These are phyloP conservation scores for Plasmopara viticola DNA, from an alignment of 352 stramenopile genomes.

Conservation along the genomic window DNA sequence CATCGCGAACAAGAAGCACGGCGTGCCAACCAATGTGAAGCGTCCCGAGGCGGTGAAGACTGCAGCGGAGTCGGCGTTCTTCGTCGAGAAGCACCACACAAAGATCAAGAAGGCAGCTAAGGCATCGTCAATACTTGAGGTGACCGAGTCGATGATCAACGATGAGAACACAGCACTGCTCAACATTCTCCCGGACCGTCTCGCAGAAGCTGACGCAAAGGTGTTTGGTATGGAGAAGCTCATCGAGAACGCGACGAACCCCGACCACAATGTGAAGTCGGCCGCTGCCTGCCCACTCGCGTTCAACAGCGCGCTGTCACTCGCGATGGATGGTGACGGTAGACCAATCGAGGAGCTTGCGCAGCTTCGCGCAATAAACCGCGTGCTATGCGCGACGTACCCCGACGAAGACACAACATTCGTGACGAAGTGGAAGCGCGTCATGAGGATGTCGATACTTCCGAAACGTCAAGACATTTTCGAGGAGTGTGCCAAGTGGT, in stretches of 20 bases:
- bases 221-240: neutral
- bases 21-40: neutral
- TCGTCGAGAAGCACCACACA: neutral
- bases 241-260: neutral
- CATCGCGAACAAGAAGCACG: neutral
- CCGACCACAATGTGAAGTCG: neutral
- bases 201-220: neutral
- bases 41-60: neutral
- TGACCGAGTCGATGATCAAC: neutral
- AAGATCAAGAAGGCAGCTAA: neutral
- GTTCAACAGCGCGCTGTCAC: neutral
- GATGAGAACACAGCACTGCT: neutral
- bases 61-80: neutral
- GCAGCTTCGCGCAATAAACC: neutral
- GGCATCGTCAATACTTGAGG: neutral
- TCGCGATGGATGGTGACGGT: neutral
- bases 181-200: neutral
- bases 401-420: neutral
- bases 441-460: neutral
- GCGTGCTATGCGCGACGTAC: neutral
- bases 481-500: neutral
- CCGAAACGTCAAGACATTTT: neutral
- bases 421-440: neutral
- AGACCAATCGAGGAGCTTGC: neutral
- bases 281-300: neutral